Conservation (phyloP, 768 basidiomycete genomes). For the Lactarius vividus region DNA sequence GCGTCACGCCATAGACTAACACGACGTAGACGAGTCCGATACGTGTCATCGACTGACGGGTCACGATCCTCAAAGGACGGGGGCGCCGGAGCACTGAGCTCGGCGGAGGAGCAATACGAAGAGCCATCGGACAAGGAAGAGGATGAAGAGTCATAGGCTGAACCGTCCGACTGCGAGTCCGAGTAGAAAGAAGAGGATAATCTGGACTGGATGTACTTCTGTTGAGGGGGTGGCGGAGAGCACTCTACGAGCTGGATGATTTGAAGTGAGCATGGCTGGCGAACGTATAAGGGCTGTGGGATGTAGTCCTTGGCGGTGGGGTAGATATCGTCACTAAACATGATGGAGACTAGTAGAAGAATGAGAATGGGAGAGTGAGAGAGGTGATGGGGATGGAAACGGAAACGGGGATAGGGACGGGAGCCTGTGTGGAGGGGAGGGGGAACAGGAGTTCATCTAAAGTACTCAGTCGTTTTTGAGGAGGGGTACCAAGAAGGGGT, state of each 20-base stretch:
- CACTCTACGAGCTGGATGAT: slow-evolving; percentile 30
- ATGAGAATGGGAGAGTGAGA: slow-evolving; percentile 1
- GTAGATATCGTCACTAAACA: slow-evolving; percentile 28
- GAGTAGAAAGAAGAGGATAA: slow-evolving; percentile 32
- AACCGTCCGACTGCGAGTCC: slow-evolving; percentile 21
- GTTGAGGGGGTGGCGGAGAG: slow-evolving; percentile 29
- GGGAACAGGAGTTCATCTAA: slow-evolving; percentile 14
- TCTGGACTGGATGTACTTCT: slow-evolving; percentile 33
- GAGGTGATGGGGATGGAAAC: not conserved
- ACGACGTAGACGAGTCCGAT: slow-evolving; percentile 56
- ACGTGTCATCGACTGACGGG: slow-evolving; percentile 47
- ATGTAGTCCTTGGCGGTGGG: slow-evolving; percentile 19
- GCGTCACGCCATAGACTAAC: slow-evolving; percentile 68
- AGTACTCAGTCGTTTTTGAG: slow-evolving; percentile 22
- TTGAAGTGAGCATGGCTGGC: slow-evolving; percentile 25
- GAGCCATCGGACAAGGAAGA: slow-evolving; percentile 45
- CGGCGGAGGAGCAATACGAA: slow-evolving; percentile 72
- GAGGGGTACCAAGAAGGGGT: slow-evolving; percentile 26
- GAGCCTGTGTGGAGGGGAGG: slow-evolving; percentile 16
- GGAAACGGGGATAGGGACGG: slow-evolving; percentile 16
- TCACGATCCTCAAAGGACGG: slow-evolving; percentile 18
- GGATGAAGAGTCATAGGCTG: slow-evolving; percentile 45
- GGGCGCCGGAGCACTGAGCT: slow-evolving; percentile 31
- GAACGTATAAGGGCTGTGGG: slow-evolving; percentile 27
- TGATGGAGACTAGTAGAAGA: slow-evolving; percentile 21